Evolutionary conservation across 371 early-diverging fungal species (phyloP).

Genomic region (Zopfochytrium polystomum): DNA sequence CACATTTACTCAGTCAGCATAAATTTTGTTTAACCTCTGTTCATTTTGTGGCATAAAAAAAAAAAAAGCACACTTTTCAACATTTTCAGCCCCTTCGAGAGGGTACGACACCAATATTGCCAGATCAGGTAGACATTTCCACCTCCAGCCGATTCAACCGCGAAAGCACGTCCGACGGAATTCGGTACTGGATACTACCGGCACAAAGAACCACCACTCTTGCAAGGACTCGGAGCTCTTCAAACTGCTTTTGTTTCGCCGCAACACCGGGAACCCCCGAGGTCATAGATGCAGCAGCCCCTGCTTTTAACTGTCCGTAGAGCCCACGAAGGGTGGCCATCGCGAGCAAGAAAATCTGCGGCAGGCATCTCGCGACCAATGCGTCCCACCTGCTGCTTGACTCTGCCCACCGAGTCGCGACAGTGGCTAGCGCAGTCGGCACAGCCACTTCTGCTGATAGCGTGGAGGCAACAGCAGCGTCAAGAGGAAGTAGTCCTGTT

Average conservation of each 20-base stretch:
- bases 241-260: no score
- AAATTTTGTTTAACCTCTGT: no score
- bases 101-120: background rate
- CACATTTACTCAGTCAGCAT: no score
- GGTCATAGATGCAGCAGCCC: constrained; percentile 11
- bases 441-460: no score
- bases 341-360: constrained; percentile 68
- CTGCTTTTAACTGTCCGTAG: constrained; percentile 34
- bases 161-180: constrained; percentile 75
- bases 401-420: no score
- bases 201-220: constrained; percentile 74
- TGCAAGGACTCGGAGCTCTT: constrained; percentile 40
- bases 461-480: no score
- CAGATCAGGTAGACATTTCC: constrained; percentile 55
- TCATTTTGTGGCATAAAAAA: background rate
- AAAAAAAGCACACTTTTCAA: background rate
- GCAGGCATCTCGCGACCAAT: constrained; percentile 68
- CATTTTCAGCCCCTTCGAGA: background rate
- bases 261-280: constrained; percentile 15
- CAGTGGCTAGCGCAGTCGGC: no score
- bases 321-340: constrained; percentile 66
- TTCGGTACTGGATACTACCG: constrained; percentile 76
- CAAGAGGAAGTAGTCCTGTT: no score
- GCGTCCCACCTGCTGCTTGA: constrained; percentile 68
- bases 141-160: constrained; percentile 73